Evolutionary conservation across 108 stramenopile genomes (phyloP), one percentile per base, ranked within the genome.

Genomic region (Pseudonitzschia delicatissima): DNA sequence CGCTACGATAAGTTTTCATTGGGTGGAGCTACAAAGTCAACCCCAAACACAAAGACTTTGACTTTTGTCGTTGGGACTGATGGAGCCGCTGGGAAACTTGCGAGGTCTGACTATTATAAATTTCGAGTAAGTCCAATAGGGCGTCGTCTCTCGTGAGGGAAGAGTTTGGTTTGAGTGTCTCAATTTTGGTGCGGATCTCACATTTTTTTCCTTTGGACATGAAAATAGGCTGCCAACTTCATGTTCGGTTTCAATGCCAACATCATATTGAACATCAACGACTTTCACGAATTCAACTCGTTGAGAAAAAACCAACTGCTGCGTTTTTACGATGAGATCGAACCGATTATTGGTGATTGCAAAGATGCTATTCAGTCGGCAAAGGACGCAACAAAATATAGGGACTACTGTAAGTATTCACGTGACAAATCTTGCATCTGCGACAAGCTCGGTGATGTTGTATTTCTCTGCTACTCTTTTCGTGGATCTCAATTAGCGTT

Each of bases 1-100:
- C 73, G 85, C n/a, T 90, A 87, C 39, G 86, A 90, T 66, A 87
- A 87, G 62, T 68, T 67, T 15, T 90, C 86, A 57, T 85, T 84
- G 49, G 64, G 53, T 39, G 72, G 72, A 15, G 64, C 72, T 44
- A 73, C 58, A 57, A 53, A 55, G 15, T 73, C 72, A 5, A 64
- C 72, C 11, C 64, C 72, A 5, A 73, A 73, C 45, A 73, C 61
- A 13, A 73, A 73, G 28, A 57, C 39, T 1, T 31, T 73, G 47
- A 64, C 57, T 20, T 18, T 29, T 32, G 72, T 73, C 11, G 32
- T 45, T 3, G 72, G 72, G 13, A 60, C 62, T 8, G 72, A 73
- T 6, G 72, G 62, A 17, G 72, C 72, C 12, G 55, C 64, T 23
- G 13, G 35, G 31, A 73, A 73, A 37, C 53, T 73, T 6, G 72